These are phyloP conservation scores for Aureobasidium pullulans DNA, from an alignment of 2,329 filamentous ascomycete species.

Conservation along the genomic window DNA sequence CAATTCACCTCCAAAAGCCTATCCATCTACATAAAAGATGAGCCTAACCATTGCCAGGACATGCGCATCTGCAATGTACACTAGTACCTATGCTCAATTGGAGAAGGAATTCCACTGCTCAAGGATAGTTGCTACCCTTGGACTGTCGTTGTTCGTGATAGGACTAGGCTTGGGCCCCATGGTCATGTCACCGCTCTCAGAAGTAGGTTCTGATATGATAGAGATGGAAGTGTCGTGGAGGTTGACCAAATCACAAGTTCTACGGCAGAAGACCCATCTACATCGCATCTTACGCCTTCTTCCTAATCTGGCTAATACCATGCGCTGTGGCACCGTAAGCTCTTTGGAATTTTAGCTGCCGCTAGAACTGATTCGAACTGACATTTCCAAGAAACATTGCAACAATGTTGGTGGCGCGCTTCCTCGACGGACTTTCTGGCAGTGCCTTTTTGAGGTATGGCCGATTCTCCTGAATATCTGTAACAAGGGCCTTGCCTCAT, in stretches of 20 bases:
- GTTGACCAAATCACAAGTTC: constrained; percentile 44
- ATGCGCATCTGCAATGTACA: constrained; percentile 82
- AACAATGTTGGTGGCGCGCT: constrained; percentile 70
- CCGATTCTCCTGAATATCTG: too few relatives aligned
- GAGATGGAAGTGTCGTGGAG: background rate
- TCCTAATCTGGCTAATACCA: constrained; percentile 70
- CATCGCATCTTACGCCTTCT: constrained; percentile 63
- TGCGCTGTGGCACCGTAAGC: constrained; percentile 61
- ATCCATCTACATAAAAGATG: background rate
- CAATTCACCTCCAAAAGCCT: background rate
- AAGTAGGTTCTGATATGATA: constrained; percentile 26
- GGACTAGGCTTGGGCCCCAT: constrained; percentile 57
- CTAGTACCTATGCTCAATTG: constrained; percentile 71
- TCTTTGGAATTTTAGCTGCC: background rate
- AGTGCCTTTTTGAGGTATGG: constrained; percentile 44
- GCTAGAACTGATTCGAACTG: background rate
- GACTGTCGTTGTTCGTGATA: constrained; percentile 74
- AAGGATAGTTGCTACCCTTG: constrained; percentile 66
- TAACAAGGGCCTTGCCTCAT: background rate
- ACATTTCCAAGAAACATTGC: constrained; percentile 54
- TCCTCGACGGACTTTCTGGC: constrained; percentile 67
- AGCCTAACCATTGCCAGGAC: constrained; percentile 37
- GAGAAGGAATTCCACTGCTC: constrained; percentile 66
- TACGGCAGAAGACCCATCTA: constrained; percentile 80
- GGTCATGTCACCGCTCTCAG: constrained; percentile 49